Conservation (phyloP, 352 stramenopile genomes). For the Phytophthora kernoviae region DNA sequence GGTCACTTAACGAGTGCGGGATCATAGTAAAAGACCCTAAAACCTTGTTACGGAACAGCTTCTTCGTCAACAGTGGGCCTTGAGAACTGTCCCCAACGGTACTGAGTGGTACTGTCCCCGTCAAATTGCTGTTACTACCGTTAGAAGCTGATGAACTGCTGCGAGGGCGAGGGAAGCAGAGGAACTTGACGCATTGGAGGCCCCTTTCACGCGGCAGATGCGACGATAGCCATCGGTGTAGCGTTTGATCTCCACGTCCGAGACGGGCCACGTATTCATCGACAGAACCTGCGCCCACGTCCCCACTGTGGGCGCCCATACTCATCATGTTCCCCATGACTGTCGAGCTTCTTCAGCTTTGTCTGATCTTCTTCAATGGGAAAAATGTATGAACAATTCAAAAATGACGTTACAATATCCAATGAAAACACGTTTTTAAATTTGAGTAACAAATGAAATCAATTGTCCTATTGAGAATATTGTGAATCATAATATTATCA, state of each 20-base stretch:
- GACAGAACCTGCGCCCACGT: slow-evolving; percentile 7
- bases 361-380: slow-evolving; percentile 19
- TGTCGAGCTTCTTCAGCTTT: neutral
- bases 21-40: slow-evolving; percentile 81
- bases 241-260: slow-evolving; percentile 58
- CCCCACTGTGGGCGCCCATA: slow-evolving; percentile 39
- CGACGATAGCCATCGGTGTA: slow-evolving; percentile 77
- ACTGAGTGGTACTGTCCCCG: neutral
- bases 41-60: slow-evolving; percentile 82
- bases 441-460: too few relatives aligned
- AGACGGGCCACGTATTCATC: slow-evolving; percentile 66
- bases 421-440: too few relatives aligned
- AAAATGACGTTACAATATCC: neutral
- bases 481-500: neutral
- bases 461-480: too few relatives aligned
- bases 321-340: slow-evolving; percentile 77
- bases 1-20: slow-evolving; percentile 80
- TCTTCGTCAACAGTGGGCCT: slow-evolving; percentile 54
- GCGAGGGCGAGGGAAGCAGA: too few relatives aligned
- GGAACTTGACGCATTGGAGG: too few relatives aligned
- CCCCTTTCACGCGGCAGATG: slow-evolving; percentile 66
- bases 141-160: slow-evolving; percentile 22
- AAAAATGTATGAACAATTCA: slow-evolving; percentile 3
- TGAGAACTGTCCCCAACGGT: slow-evolving; percentile 8
- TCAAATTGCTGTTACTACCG: slow-evolving; percentile 25